phyloP scores from a whole-genome alignment of 228 moss, liverwort and hornwort genomes.

The Sphagnum fallax region DNA sequence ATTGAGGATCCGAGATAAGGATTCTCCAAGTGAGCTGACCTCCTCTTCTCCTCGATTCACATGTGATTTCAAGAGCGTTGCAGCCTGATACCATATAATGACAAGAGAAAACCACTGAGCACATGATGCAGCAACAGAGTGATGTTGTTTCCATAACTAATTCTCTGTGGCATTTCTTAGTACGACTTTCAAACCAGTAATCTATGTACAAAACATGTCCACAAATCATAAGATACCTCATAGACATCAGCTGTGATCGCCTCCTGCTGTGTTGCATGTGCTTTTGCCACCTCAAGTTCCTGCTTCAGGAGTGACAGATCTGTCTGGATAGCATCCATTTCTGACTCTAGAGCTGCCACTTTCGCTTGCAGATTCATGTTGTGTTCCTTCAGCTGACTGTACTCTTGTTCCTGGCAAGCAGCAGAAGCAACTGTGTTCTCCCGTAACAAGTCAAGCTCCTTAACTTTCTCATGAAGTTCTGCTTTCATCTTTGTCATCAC shows the following conservation, averaged over 20 bases:
- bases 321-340: slow-evolving; percentile 35
- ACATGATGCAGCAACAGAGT: background rate
- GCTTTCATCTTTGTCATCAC: slow-evolving; percentile 17
- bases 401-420: slow-evolving; percentile 18
- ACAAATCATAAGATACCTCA: slow-evolving; percentile 18
- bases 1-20: slow-evolving; percentile 16
- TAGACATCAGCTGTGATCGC: slow-evolving; percentile 31
- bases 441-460: slow-evolving; percentile 14
- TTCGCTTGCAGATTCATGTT: slow-evolving; percentile 26
- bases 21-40: slow-evolving; percentile 26
- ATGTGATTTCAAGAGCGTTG: slow-evolving; percentile 28
- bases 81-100: slow-evolving; percentile 17
- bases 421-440: slow-evolving; percentile 12
- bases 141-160: background rate
- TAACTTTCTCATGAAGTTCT: slow-evolving; percentile 17
- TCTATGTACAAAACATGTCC: background rate
- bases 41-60: slow-evolving; percentile 27
- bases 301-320: slow-evolving; percentile 32
- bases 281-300: slow-evolving; percentile 47
- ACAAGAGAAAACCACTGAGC: background rate
- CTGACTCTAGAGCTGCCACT: slow-evolving; percentile 33
- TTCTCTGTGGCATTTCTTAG: background rate
- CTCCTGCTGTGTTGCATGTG: slow-evolving; percentile 34
- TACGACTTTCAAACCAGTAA: background rate
- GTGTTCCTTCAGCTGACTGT: slow-evolving; percentile 18